Evolutionary conservation across 2,329 filamentous ascomycete genomes (phyloP).

Genomic region (Elsinoe arachidis): DNA sequence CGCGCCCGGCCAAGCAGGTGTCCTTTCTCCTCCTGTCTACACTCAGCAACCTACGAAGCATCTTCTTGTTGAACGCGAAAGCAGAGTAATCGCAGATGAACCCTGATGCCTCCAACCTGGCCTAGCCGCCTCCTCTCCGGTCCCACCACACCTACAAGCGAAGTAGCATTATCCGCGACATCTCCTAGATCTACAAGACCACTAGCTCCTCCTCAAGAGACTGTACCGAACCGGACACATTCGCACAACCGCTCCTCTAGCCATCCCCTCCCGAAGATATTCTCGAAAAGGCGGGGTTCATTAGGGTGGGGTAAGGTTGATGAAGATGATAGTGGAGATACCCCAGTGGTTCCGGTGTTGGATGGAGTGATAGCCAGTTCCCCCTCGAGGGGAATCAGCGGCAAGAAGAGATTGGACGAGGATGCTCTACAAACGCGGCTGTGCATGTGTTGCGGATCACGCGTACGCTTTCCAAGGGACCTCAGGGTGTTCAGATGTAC

Average conservation of each 20-base stretch:
- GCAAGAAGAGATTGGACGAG: conserved; percentile 31
- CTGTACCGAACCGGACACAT: conserved; percentile 17
- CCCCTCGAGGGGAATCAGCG: conserved; percentile 22
- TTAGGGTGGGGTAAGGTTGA: conserved; percentile 19
- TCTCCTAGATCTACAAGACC: conserved; percentile 13
- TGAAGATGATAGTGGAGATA: conserved; percentile 33
- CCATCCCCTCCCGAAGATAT: conserved; percentile 68
- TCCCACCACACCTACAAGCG: conserved; percentile 13
- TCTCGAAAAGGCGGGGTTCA: conserved; percentile 48
- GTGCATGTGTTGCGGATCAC: conserved; percentile 79
- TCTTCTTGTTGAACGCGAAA: background rate
- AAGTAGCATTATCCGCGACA: conserved; percentile 17
- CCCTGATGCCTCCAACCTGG: conserved; percentile 27
- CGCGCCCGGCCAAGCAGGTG: background rate
- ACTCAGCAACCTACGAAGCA: background rate
- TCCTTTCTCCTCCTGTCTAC: background rate
- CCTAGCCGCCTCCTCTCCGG: conserved; percentile 24
- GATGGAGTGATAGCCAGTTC: conserved; percentile 26
- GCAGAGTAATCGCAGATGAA: conserved; percentile 1
- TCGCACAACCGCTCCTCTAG: conserved; percentile 57
- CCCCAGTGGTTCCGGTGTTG: conserved; percentile 35
- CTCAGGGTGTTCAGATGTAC: conserved; percentile 71
- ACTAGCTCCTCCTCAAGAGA: conserved; percentile 12
- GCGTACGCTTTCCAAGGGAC: conserved; percentile 68
- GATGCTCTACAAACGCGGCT: conserved; percentile 60